Base-by-base conservation (phyloP, 2,329 filamentous ascomycete genomes). In the Claviceps humidiphila region DNA sequence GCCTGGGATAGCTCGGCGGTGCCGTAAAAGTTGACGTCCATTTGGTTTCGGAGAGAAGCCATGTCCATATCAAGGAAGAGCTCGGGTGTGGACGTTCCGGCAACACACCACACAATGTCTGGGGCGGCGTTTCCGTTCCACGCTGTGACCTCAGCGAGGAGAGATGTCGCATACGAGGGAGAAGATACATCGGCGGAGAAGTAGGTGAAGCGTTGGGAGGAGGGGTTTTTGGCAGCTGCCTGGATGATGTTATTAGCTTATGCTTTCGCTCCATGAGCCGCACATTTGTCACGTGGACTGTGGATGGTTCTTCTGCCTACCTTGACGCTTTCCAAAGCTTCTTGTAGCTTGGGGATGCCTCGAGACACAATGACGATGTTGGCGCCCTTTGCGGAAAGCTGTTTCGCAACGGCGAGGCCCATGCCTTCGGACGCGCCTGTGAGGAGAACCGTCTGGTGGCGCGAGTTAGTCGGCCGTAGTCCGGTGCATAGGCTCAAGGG, bases 341-440 rank as follows among this genome's bases (percentile, higher is more conserved):
- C 73, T 58, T 87, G 74, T 24, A 98, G 85, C 66, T 91, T 94
- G 53, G 71, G 71, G 13, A 80, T 73, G 58, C 84, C 87, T 51
- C 93, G 85, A 14, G 91, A 84, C 49, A 96, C 84, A 57, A 97
- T 82, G 56, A 95, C 80, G 52, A 98, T 66, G 66, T 89, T 88
- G 54, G 93, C 91, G 47, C 93, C 93, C 66, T 89, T 90, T 49
- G 78, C 73, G 2, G 91, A 78, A 45, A 98, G 80, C 58, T 89
- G 76, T 50, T 80, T 76, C 5, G 84, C 89, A 20, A 84, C 80
- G 50, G 81, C 81, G 59, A 83, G 81, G 54, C 93, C 93, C 85
- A 96, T 88, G 53, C 93, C 93, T 64, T 96, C 87, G 0, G 93
- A 96, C 37, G 84, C 89, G 47, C 93, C 93, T 0, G 93, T 98